Conservation (phyloP, 1,139 yeast species). For the Debaryomyces subglobosus region DNA sequence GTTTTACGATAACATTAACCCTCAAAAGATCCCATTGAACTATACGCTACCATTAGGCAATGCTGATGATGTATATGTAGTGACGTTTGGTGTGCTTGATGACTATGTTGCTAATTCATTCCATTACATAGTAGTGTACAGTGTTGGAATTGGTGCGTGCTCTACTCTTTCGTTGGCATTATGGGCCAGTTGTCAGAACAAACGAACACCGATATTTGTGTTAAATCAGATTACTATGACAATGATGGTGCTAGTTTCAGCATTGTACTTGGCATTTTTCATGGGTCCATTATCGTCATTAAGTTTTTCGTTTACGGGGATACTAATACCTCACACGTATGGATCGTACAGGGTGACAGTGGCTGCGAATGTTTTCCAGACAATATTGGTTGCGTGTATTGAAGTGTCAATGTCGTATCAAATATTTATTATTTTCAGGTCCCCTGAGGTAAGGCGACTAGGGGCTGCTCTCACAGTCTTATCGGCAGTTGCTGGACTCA, state of each 20-base stretch:
- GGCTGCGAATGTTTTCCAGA: slow-evolving; percentile 62
- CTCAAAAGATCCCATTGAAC: slow-evolving; percentile 20
- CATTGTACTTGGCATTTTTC: slow-evolving; percentile 56
- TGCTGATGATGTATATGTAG: slow-evolving; percentile 7
- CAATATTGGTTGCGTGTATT: slow-evolving; percentile 59
- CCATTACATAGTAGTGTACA: slow-evolving; percentile 21
- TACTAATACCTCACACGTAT: slow-evolving; percentile 25
- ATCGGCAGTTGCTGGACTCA: slow-evolving; percentile 47
- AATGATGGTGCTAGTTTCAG: slow-evolving; percentile 58
- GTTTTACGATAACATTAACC: slow-evolving; percentile 14
- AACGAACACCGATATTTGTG: slow-evolving; percentile 67
- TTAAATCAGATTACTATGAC: slow-evolving; percentile 64
- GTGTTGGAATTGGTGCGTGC: slow-evolving; percentile 34
- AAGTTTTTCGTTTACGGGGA: slow-evolving; percentile 54
- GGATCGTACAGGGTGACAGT: slow-evolving; percentile 44
- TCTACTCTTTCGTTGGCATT: slow-evolving; percentile 26
- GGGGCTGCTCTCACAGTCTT: slow-evolving; percentile 44
- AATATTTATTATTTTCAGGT: slow-evolving; percentile 64
- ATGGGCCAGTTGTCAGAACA: slow-evolving; percentile 47
- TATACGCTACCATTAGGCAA: slow-evolving; percentile 20
- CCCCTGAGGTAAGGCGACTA: slow-evolving; percentile 45
- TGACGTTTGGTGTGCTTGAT: slow-evolving; percentile 19
- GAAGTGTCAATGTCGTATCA: slow-evolving; percentile 73
- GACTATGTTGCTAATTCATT: slow-evolving; percentile 11
- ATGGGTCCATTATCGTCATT: slow-evolving; percentile 54